Evolutionary conservation across 1,139 yeast genomes (phyloP).

Genomic region (Lizanozyma gosingica): DNA sequence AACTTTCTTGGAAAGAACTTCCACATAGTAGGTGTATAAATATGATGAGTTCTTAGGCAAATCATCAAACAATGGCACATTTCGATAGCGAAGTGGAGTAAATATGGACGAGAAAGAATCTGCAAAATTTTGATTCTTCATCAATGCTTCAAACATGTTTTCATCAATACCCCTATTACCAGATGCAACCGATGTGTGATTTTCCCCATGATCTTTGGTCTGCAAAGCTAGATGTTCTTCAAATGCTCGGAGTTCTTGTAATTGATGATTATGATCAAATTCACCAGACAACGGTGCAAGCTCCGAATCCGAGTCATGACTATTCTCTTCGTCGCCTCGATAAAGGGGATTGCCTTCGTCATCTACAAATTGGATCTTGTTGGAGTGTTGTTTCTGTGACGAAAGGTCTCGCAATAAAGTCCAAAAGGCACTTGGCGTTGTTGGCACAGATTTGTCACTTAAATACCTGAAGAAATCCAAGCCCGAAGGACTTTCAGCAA

Average conservation of each 20-base stretch:
- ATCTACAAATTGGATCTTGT: conserved; percentile 1
- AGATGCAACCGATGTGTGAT: conserved; percentile 1
- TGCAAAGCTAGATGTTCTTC: neutral
- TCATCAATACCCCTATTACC: conserved; percentile 1
- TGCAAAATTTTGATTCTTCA: neutral
- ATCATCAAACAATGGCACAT: conserved; percentile 15
- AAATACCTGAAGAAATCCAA: neutral
- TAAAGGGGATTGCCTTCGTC: neutral
- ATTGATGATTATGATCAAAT: neutral
- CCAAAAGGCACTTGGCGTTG: neutral
- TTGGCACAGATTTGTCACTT: neutral
- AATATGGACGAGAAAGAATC: neutral
- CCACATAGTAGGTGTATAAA: conserved; percentile 59
- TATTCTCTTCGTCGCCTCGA: neutral
- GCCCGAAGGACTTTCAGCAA: too few species aligned
- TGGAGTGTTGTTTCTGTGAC: neutral
- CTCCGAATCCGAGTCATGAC: neutral
- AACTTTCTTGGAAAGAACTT: conserved; percentile 47
- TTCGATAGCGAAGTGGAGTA: conserved; percentile 6
- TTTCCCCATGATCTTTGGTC: neutral
- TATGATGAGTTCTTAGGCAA: conserved; percentile 36
- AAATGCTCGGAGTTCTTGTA: neutral
- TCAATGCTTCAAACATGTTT: neutral
- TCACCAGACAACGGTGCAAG: neutral
- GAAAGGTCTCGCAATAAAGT: neutral